phyloP scores from a whole-genome alignment of 2,329 filamentous ascomycete species.

The Aureobasidium melanogenum region DNA sequence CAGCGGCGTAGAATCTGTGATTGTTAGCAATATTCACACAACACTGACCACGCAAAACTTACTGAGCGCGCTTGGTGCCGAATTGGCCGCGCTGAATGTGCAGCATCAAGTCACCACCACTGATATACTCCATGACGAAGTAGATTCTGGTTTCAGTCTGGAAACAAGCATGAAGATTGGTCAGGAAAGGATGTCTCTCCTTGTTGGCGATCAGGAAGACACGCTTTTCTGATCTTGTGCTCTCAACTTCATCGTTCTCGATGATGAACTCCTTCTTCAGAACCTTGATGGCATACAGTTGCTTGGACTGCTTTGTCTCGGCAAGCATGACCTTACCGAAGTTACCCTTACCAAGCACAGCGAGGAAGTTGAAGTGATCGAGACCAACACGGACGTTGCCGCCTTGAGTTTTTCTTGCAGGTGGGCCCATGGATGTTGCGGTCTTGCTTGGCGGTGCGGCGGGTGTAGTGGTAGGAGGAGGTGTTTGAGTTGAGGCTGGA shows the following conservation, averaged over 20 bases:
- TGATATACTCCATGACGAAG: slow-evolving; percentile 99
- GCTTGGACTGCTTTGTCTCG: slow-evolving; percentile 85
- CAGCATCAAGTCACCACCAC: slow-evolving; percentile 96
- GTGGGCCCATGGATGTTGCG: slow-evolving; percentile 47
- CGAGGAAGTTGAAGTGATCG: slow-evolving; percentile 98
- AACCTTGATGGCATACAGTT: slow-evolving; percentile 96
- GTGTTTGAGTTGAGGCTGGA: slow-evolving; percentile 36
- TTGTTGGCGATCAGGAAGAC: slow-evolving; percentile 97
- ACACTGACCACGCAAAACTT: slow-evolving; percentile 33
- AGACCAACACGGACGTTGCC: slow-evolving; percentile 81
- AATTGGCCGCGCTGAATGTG: slow-evolving; percentile 97
- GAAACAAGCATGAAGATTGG: slow-evolving; percentile 95
- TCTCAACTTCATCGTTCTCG: slow-evolving; percentile 98
- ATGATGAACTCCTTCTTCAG: slow-evolving; percentile 99
- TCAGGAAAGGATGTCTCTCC: slow-evolving; percentile 89
- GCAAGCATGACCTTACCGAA: slow-evolving; percentile 99
- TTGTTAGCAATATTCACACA: slow-evolving; percentile 15
- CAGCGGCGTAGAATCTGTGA: slow-evolving; percentile 82
- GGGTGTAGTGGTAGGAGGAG: slow-evolving; percentile 34
- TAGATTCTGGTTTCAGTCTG: slow-evolving; percentile 97
- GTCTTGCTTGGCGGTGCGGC: slow-evolving; percentile 18
- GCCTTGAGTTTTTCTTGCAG: slow-evolving; percentile 58
- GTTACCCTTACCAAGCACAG: slow-evolving; percentile 96
- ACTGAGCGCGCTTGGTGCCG: slow-evolving; percentile 90
- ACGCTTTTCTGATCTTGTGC: slow-evolving; percentile 92